Percentiles rank a stretch among this genome's conserved stretches.
Evolutionary conservation across 2,329 filamentous ascomycete genomes (phyloP).

Genomic region (Fusarium sp.): DNA sequence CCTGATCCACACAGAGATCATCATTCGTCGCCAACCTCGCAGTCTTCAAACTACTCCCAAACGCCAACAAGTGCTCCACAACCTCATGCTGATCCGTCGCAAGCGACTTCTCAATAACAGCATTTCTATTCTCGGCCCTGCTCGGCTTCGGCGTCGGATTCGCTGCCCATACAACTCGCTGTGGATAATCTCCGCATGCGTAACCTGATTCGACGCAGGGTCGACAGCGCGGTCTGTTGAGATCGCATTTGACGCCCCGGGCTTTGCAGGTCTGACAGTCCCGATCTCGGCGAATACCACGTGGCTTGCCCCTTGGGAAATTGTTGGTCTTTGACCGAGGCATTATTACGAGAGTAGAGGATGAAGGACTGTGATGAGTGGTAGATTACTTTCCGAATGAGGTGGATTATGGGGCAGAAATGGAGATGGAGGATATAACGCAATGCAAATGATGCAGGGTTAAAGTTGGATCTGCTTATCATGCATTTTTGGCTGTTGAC

Average conservation of each 20-base stretch:
- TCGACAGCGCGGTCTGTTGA: conserved; percentile 42
- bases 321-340: conserved; percentile 1
- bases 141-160: background rate
- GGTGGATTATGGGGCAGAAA: background rate
- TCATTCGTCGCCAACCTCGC: background rate
- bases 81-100: conserved; percentile 3
- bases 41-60: conserved; percentile 41
- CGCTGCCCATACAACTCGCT: conserved; percentile 45
- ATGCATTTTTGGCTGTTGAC: background rate
- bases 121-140: background rate
- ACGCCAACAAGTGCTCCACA: conserved; percentile 29
- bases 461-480: background rate
- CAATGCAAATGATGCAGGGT: background rate
- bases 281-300: conserved; percentile 43
- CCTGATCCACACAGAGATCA: conserved; percentile 13
- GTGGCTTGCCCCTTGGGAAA: conserved; percentile 38
- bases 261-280: conserved; percentile 42
- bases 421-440: background rate
- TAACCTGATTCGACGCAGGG: conserved; percentile 43
- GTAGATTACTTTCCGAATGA: conserved; percentile 20
- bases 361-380: background rate
- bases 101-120: background rate
- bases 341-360: background rate
- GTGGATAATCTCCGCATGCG: conserved; percentile 45
- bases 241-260: conserved; percentile 41